phyloP scores from a whole-genome alignment of 2,329 filamentous ascomycete species.

The Botrytis squamosa region DNA sequence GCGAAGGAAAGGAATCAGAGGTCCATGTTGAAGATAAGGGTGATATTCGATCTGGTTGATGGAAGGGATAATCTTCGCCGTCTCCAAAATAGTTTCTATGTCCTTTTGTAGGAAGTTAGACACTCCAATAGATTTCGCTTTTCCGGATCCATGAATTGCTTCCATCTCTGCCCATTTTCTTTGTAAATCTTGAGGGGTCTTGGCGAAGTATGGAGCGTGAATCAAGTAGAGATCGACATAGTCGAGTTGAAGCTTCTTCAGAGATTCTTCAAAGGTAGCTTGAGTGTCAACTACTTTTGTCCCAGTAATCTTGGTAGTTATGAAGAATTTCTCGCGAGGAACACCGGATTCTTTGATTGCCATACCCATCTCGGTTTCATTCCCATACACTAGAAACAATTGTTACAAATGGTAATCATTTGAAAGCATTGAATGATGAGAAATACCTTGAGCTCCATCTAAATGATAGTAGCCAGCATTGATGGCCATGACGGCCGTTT shows the following conservation, averaged over 20 bases:
- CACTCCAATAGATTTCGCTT: conserved; percentile 70
- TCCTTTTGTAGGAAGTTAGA: conserved; percentile 67
- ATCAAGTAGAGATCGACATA: conserved; percentile 73
- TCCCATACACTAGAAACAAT: conserved; percentile 52
- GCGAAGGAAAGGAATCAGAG: conserved; percentile 57
- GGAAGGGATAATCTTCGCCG: conserved; percentile 61
- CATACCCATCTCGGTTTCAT: conserved; percentile 67
- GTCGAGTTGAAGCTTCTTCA: conserved; percentile 64
- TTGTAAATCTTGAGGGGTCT: conserved; percentile 53
- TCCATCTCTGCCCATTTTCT: conserved; percentile 59
- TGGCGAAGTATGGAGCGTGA: conserved; percentile 56
- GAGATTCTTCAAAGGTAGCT: conserved; percentile 52
- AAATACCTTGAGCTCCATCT: conserved; percentile 67
- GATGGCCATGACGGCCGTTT: conserved; percentile 59
- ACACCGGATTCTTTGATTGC: conserved; percentile 68
- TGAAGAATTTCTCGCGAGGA: conserved; percentile 65
- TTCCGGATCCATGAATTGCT: conserved; percentile 64
- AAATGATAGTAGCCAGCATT: conserved; percentile 69
- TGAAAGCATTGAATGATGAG: not conserved
- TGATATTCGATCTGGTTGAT: conserved; percentile 83
- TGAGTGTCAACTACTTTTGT: conserved; percentile 38
- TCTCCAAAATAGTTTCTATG: conserved; percentile 55
- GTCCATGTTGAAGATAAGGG: conserved; percentile 68
- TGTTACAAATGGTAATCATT: not conserved
- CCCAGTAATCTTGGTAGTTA: conserved; percentile 59